Base-by-base conservation (phyloP, 2,329 filamentous ascomycete species). In the Cercospora zeae-maydis region DNA sequence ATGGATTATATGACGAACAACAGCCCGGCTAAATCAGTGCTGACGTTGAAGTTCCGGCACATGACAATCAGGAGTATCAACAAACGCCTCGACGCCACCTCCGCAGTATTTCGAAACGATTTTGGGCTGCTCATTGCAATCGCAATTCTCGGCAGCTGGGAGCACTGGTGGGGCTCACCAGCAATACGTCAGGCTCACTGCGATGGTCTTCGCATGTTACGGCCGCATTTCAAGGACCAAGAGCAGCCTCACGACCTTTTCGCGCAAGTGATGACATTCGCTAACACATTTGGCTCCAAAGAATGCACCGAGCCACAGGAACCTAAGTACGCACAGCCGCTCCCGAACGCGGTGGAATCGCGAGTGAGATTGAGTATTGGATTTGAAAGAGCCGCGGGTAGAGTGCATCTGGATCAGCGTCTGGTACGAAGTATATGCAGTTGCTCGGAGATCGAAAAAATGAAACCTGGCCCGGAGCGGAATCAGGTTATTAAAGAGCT, bases 51-150 rank as follows among this genome's bases (percentile, higher is more conserved):
- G 10, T 61, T 66, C 45, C 62, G 62, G 33, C 65, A 66, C 31
- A 66, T 62, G 62, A 49, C 65, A 11, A 66, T 66, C 30, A 47
- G 45, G 14, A 62, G 56, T 24, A 63, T 64, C 37, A 66, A 64
- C 53, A 53, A 49, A 19, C 14, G 62, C 27, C 60, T 66, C 13
- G 62, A 64, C 33, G 45, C 59, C 4, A 31, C 58, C 8, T 27
- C 62, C 5, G 30, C 45, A 10, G 56, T 45, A 14, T 61, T 64
- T 11, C 16, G 45, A n/a, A 64, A 61, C 45, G 62, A 66, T 30
- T 63, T 64, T 33, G 59, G 62, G 31, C 57, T 66, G 27, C 47
- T 66, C 59, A 57, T 63, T 11, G 59, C 56, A 1, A 66, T 66
- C 7, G 62, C 65, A 3, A 55, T 66, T 21, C 59, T 66, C 10